Base-by-base conservation (phyloP, 768 basidiomycete genomes). In the Austroboletus eburneus region DNA sequence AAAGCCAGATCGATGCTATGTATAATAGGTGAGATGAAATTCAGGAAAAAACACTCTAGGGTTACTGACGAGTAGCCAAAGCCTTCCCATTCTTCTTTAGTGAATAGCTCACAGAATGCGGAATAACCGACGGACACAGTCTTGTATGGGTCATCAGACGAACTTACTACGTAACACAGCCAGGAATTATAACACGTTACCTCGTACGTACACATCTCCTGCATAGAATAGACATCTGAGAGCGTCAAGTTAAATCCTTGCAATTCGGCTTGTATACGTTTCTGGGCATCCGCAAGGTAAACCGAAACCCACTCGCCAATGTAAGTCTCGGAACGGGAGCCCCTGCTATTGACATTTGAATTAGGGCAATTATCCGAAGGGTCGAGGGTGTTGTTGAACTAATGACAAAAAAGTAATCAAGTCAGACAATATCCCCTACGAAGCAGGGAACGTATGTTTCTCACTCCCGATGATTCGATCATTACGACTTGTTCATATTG, bases 91-190 rank as follows among this genome's bases (percentile, higher is more conserved):
- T 96, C 93, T 35, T 89, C 82, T 57, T 85, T 77, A 0, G 90
- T 91, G 66, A 97, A 97, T 3, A 96, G 71, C 46, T 83, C 81
- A 53, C 92, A 97, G 69, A 94, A 97, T 53, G 82, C 84, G 16
- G 90, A 92, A 61, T 91, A 94, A 8, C 91, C 92, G 10, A 95
- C 73, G 0, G 91, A 87, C 36, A 95, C 94, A n/a, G 94, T 93
- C 87, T 89, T n/a, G n/a, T 6, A 12, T 9, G 14, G 4, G 30
- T 32, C 4, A 13, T 32, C n/a, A n/a, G 12, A 6, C 27, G 27
- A 27, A 6, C 12, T n/a, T n/a, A n/a, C n/a, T n/a, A n/a, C n/a
- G n/a, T 32, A 4, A 32, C 14, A 10, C 3, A n/a, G n/a, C 30
- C 4, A 13, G 13, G 30, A 4, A 13, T 9, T 9, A 13, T 12